Conservation (phyloP, 441 rosid species). For the Adansonia grandidieri region DNA sequence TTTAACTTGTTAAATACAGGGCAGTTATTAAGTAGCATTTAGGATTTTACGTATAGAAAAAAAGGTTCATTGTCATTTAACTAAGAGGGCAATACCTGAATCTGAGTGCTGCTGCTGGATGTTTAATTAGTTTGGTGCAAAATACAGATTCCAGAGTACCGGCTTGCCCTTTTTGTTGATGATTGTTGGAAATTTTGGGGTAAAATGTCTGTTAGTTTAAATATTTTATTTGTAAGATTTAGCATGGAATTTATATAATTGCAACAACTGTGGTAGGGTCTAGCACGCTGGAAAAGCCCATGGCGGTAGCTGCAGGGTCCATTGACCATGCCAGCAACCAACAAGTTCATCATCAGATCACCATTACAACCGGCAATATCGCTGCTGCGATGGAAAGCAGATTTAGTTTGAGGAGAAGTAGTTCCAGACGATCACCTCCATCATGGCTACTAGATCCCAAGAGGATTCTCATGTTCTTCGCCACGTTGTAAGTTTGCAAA, state of each 20-base stretch:
- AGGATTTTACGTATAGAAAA: neutral
- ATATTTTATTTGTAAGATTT: neutral
- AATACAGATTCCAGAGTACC: slow-evolving; percentile 7
- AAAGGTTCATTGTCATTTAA: neutral
- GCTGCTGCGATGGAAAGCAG: slow-evolving; percentile 51
- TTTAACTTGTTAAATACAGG: neutral
- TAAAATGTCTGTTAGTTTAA: slow-evolving; percentile 3
- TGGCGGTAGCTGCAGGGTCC: slow-evolving; percentile 33
- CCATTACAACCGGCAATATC: slow-evolving; percentile 53
- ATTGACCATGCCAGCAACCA: slow-evolving; percentile 41
- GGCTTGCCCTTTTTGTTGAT: slow-evolving; percentile 6
- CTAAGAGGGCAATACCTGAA: neutral
- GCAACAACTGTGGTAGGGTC: slow-evolving; percentile 40
- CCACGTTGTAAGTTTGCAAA: slow-evolving; percentile 74
- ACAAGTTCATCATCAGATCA: slow-evolving; percentile 72
- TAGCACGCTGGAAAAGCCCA: slow-evolving; percentile 57
- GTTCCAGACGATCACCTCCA: slow-evolving; percentile 60
- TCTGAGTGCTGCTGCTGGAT: neutral
- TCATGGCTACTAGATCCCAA: slow-evolving; percentile 78
- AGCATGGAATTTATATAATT: neutral
- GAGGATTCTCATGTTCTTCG: slow-evolving; percentile 83
- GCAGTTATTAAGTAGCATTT: neutral
- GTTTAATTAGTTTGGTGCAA: slow-evolving; percentile 3
- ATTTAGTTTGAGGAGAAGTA: slow-evolving; percentile 54
- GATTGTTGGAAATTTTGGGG: slow-evolving; percentile 13